Evolutionary conservation across 2,329 filamentous ascomycete species (phyloP).

Genomic region (Trichoderma koningii): DNA sequence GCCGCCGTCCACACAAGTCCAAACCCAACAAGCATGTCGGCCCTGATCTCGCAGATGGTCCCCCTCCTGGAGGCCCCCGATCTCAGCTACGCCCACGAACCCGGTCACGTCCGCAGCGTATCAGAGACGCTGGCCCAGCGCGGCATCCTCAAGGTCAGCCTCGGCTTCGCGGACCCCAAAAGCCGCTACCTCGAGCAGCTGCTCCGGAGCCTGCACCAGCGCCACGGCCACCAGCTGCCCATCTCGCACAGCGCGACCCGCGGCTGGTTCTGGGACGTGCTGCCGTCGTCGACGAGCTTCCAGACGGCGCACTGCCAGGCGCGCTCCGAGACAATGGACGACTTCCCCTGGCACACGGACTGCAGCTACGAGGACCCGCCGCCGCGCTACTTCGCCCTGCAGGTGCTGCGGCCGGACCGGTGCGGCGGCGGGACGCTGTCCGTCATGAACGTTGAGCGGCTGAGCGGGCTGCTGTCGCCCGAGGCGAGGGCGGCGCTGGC

Average conservation of each 20-base stretch:
- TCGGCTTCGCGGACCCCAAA: conserved; percentile 38
- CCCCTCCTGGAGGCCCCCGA: conserved; percentile 28
- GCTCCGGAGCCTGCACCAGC: conserved; percentile 38
- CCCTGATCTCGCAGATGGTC: conserved; percentile 4
- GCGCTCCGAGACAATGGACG: conserved; percentile 46
- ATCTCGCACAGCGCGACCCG: conserved; percentile 45
- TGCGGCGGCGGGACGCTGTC: conserved; percentile 47
- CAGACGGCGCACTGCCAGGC: conserved; percentile 41
- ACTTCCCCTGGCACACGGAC: conserved; percentile 50
- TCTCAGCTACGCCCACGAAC: conserved; percentile 28
- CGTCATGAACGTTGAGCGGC: conserved; percentile 39
- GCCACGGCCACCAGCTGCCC: conserved; percentile 42
- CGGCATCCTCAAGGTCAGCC: conserved; percentile 43
- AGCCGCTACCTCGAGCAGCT: conserved; percentile 42
- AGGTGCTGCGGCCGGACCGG: conserved; percentile 45
- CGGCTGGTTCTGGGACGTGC: conserved; percentile 50
- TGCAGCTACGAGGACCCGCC: conserved; percentile 46
- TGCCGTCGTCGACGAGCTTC: conserved; percentile 36
- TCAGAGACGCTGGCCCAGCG: conserved; percentile 27
- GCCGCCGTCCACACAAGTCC: not conserved
- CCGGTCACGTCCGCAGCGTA: conserved; percentile 30
- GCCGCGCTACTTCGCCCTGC: conserved; percentile 46
- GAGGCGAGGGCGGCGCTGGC: conserved; percentile 32
- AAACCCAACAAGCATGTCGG: not conserved
- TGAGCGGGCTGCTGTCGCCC: conserved; percentile 35